Evolutionary conservation across 1,284 basidiomycete species (phyloP).

Genomic region (Trichosporon sp.): DNA sequence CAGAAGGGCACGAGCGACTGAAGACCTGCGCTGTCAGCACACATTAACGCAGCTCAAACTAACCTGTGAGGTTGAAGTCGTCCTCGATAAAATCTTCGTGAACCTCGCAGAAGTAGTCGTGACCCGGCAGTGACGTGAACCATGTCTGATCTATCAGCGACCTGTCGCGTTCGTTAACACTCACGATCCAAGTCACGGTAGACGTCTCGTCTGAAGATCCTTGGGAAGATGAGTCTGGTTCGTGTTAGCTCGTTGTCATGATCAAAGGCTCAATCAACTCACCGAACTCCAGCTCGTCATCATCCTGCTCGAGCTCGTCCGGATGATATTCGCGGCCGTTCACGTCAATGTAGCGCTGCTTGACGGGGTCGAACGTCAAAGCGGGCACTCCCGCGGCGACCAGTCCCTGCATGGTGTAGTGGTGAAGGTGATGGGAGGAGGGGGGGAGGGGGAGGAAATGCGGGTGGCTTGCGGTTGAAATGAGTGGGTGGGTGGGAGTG

Average conservation of each 20-base stretch:
- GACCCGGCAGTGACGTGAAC: slow-evolving; percentile 97
- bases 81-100: slow-evolving; percentile 99
- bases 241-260: not conserved
- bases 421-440: not conserved
- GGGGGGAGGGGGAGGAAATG: not conserved
- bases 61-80: slow-evolving; percentile 90
- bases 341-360: slow-evolving; percentile 11
- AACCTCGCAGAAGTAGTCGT: slow-evolving; percentile 98
- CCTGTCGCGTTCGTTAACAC: slow-evolving; percentile 9
- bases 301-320: slow-evolving; percentile 35
- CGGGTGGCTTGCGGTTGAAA: not conserved
- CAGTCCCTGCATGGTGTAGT: slow-evolving; percentile 18
- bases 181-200: slow-evolving; percentile 51
- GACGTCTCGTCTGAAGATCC: slow-evolving; percentile 49
- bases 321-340: slow-evolving; percentile 28
- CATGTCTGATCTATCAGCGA: slow-evolving; percentile 52
- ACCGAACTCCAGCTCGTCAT: slow-evolving; percentile 43
- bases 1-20: slow-evolving; percentile 95
- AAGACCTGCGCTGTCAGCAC: slow-evolving; percentile 56
- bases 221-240: slow-evolving; percentile 45
- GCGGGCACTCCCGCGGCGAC: not conserved
- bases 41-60: not conserved
- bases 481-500: not conserved
- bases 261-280: not conserved
- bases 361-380: not conserved